Conservation (phyloP, 2,329 filamentous ascomycete species). For the Stachybotrys chartarum region DNA sequence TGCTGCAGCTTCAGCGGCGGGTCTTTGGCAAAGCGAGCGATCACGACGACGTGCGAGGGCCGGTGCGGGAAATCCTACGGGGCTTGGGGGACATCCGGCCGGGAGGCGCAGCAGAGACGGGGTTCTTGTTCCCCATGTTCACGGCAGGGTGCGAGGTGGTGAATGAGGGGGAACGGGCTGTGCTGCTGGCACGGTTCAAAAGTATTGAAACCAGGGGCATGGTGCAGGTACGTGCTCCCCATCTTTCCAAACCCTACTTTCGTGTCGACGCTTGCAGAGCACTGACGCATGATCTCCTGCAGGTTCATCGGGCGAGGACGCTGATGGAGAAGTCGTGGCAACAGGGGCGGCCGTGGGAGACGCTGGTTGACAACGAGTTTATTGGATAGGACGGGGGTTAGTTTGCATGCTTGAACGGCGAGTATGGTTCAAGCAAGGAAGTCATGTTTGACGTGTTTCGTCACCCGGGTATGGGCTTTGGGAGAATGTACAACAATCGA, state of each 20-base stretch:
- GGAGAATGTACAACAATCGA: too few species aligned
- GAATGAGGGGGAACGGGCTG: constrained; percentile 44
- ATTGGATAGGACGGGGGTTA: constrained; percentile 44
- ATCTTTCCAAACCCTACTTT: too few species aligned
- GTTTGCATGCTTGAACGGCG: too few species aligned
- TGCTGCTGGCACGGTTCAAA: constrained; percentile 59
- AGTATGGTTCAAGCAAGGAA: too few species aligned
- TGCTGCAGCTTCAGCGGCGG: constrained; percentile 69
- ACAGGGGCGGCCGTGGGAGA: constrained; percentile 62
- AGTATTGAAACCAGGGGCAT: constrained; percentile 67
- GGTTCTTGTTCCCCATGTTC: constrained; percentile 74
- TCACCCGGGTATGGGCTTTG: too few species aligned
- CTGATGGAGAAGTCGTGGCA: constrained; percentile 66
- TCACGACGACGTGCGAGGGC: constrained; percentile 54
- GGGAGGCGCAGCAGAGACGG: constrained; percentile 66
- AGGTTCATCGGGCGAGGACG: constrained; percentile 52
- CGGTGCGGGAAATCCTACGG: constrained; percentile 55
- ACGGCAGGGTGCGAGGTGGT: constrained; percentile 70
- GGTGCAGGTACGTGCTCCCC: constrained; percentile 53
- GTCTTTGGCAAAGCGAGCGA: constrained; percentile 55
- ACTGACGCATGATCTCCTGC: neutral
- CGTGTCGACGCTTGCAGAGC: too few species aligned
- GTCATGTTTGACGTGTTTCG: too few species aligned
- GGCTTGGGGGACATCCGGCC: constrained; percentile 55
- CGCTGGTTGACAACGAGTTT: constrained; percentile 59